Base-by-base conservation (phyloP, 116 monocot genomes). In the Posidonia oceanica region DNA sequence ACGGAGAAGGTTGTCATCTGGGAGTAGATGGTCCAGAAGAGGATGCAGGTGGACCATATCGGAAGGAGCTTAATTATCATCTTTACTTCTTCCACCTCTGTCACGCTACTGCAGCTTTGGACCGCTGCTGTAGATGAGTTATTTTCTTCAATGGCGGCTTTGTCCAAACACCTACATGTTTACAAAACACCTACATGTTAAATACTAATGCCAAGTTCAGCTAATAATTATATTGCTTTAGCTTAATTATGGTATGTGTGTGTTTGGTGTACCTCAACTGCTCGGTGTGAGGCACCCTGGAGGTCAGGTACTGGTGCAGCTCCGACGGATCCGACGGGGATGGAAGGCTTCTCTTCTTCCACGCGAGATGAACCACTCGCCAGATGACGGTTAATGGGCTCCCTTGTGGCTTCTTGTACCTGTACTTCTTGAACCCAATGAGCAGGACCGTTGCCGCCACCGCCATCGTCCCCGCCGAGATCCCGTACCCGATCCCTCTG, bases 1-100 rank as follows among this genome's bases (percentile, higher is more conserved):
- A 88, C 88, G 41, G 84, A 85, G 78, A 88, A 84, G 39, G 88
- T 84, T 70, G 73, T 84, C 82, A 88, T 80, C 71, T 88, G 85
- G 51, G 88, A 76, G 59, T 84, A 85, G 52, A 80, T 39, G 3
- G 82, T 84, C 82, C 84, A 88, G 80, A 84, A 88, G 53, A 88
- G 69, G 54, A 85, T 88, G 59, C 77, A 72, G 29, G 82, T 84
- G 16, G 84, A 77, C 88, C 88, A 85, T 52, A 88, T 77, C 0
- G 88, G 88, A 36, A 88, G 75, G 3, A 88, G 82, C 67, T 75
- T 75, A 10, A 82, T 62, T 39, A 88, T 62, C 84, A 84, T 82
- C 71, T 88, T 88, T 65, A 85, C 85, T 70, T 88, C 88, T 75
- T 88, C 88, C 4, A 88, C 79, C 20, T 80, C 36, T 21, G 80